Base-by-base conservation (phyloP, 306 rosid species). In the Aeschynomene evenia region DNA sequence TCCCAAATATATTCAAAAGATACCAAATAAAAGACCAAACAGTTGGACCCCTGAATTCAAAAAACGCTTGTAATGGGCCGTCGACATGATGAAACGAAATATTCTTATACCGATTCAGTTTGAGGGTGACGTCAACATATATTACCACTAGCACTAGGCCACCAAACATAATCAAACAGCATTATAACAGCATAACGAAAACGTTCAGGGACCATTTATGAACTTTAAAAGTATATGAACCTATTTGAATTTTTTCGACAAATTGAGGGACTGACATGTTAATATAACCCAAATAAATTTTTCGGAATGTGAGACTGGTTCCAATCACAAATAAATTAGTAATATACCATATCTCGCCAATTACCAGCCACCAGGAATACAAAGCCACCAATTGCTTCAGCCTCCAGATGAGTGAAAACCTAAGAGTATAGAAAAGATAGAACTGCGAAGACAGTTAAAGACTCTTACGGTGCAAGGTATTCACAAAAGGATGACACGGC, bases 401-500 rank as follows among this genome's bases (percentile, higher is more conserved):
- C 45, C 33, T 42, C 21, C 42, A 37, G 49, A 59, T 13, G 9
- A 20, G 23, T 11, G 51, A 24, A 77, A 11, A 4, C 54, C 62
- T 45, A 42, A 22, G 22, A 59, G 20, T 3, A 39, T 42, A 13
- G 13, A 51, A 11, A 51, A 29, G 20, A 13, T 21, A 52, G 54
- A 67, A 31, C 36, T 68, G 29, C 62, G 29, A 66, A 60, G 37
- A 55, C 9, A 55, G 31, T 53, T 24, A 72, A 40, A 59, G 68
- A 72, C 50, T 12, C 98, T 87, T 82, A 94, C 97, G 98, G 97
- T 46, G 98, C 97, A 85, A 94, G 97, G 85, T 90, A 83, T 87
- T 94, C 99, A 11, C 97, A 91, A 59, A 94, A 94, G 67, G 91
- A 88, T 28, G 97, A 83, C 73, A 94, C 52, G 13, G 92, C 90